These are phyloP conservation scores for Rhodotorula sp. DNA, from an alignment of 1,284 basidiomycete genomes.

Conservation along the genomic window DNA sequence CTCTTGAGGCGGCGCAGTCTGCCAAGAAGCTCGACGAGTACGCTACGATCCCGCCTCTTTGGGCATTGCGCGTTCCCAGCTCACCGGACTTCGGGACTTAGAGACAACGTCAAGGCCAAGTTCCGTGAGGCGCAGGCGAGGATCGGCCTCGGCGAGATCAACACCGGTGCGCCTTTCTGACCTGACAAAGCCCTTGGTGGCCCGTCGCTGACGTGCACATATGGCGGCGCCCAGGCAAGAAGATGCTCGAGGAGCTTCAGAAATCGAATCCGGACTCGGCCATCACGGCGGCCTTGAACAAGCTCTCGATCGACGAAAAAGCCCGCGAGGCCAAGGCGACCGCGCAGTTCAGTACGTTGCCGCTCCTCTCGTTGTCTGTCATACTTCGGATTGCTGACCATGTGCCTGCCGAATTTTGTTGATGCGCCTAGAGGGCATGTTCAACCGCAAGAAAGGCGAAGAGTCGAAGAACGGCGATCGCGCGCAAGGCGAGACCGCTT, in stretches of 20 bases:
- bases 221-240: conserved; percentile 10
- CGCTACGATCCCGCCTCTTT: not conserved
- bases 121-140: conserved; percentile 38
- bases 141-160: conserved; percentile 28
- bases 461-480: not conserved
- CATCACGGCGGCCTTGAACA: conserved; percentile 17
- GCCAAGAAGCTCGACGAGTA: conserved; percentile 32
- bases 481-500: not conserved
- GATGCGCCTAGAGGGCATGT: conserved; percentile 22
- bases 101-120: conserved; percentile 25
- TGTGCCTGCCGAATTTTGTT: no score
- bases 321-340: not conserved
- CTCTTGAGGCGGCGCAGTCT: conserved; percentile 21
- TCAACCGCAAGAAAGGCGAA: not conserved
- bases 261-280: conserved; percentile 25
- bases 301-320: conserved; percentile 18
- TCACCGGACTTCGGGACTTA: not conserved
- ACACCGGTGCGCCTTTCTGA: not conserved
- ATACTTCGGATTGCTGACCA: no score
- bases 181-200: not conserved
- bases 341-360: conserved; percentile 13
- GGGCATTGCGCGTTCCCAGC: no score
- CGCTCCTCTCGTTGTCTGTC: not conserved
- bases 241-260: conserved; percentile 25
- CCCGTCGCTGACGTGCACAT: not conserved